Evolutionary conservation across 2,329 filamentous ascomycete species (phyloP).

Genomic region (Ophiostoma montium): DNA sequence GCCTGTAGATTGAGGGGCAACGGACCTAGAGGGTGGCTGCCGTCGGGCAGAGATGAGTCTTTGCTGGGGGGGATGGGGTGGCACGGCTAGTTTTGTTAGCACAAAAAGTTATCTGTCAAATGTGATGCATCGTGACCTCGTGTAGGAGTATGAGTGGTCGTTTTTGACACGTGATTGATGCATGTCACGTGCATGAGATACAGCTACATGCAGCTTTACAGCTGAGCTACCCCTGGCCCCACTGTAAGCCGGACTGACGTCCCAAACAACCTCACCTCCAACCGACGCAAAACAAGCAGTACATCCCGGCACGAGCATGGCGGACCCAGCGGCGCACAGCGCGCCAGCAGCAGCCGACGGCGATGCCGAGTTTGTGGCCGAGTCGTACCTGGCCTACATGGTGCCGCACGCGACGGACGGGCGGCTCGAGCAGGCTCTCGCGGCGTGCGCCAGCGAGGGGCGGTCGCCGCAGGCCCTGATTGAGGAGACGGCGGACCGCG

Average conservation of each 20-base stretch:
- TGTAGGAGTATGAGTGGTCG: too few species aligned
- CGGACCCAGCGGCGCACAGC: constrained; percentile 3
- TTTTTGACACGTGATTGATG: too few species aligned
- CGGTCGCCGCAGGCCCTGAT: constrained; percentile 32
- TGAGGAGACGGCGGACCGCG: constrained; percentile 45
- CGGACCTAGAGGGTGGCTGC: constrained; percentile 50
- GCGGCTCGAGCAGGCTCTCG: constrained; percentile 37
- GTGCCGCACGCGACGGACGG: constrained; percentile 43
- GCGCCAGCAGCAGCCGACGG: constrained; percentile 2
- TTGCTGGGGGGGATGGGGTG: not conserved
- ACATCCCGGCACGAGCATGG: constrained; percentile 6
- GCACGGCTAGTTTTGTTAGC: not conserved
- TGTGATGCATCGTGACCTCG: too few species aligned
- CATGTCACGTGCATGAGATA: too few species aligned
- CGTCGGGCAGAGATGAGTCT: constrained; percentile 23
- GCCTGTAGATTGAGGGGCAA: constrained; percentile 40
- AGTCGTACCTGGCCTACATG: constrained; percentile 45
- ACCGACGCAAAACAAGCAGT: not conserved
- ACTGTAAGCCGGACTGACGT: too few species aligned
- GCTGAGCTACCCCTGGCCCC: too few species aligned
- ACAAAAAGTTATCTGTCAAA: too few species aligned
- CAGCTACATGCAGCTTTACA: too few species aligned
- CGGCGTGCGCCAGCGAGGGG: constrained; percentile 17
- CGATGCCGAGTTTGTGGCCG: constrained; percentile 36
- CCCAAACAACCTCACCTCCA: not conserved